Evolutionary conservation across 2,329 filamentous ascomycete species (phyloP).

Genomic region (Phoma sp.): DNA sequence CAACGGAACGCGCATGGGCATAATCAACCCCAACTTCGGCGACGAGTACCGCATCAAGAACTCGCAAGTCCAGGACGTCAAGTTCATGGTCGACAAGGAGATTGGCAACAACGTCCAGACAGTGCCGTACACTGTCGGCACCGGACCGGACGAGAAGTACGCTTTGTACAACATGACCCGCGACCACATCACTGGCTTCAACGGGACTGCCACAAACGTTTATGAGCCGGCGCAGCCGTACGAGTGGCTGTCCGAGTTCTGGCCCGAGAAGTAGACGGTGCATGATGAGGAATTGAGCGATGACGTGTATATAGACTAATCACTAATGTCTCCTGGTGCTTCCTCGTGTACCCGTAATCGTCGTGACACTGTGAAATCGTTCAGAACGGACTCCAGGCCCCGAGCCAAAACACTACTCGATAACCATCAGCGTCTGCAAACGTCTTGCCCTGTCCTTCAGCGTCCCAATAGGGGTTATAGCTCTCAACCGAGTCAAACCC

Average conservation of each 20-base stretch:
- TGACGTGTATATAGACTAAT: constrained; percentile 6
- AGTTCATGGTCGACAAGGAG: constrained; percentile 33
- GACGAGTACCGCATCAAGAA: constrained; percentile 36
- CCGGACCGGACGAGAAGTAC: constrained; percentile 36
- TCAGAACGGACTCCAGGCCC: constrained; percentile 15
- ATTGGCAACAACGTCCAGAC: constrained; percentile 38
- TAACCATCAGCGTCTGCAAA: constrained; percentile 57
- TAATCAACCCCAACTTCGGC: constrained; percentile 35
- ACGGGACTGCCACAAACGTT: constrained; percentile 24
- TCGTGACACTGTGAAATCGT: no score
- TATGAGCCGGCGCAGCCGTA: constrained; percentile 32
- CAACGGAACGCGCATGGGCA: constrained; percentile 36
- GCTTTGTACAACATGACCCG: constrained; percentile 34
- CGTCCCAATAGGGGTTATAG: constrained; percentile 56
- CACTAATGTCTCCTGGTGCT: neutral
- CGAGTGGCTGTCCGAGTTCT: constrained; percentile 31
- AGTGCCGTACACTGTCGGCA: constrained; percentile 33
- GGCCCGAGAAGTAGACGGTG: constrained; percentile 18
- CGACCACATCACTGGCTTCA: constrained; percentile 30
- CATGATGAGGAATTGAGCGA: neutral
- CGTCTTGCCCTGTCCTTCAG: constrained; percentile 49
- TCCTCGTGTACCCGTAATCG: neutral
- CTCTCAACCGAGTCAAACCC: constrained; percentile 48
- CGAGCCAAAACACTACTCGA: constrained; percentile 51
- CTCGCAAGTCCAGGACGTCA: constrained; percentile 26